Percentiles rank a stretch among this genome's conserved stretches.
Evolutionary conservation across 2,329 filamentous ascomycete species (phyloP).

Genomic region (Apiospora aurea): DNA sequence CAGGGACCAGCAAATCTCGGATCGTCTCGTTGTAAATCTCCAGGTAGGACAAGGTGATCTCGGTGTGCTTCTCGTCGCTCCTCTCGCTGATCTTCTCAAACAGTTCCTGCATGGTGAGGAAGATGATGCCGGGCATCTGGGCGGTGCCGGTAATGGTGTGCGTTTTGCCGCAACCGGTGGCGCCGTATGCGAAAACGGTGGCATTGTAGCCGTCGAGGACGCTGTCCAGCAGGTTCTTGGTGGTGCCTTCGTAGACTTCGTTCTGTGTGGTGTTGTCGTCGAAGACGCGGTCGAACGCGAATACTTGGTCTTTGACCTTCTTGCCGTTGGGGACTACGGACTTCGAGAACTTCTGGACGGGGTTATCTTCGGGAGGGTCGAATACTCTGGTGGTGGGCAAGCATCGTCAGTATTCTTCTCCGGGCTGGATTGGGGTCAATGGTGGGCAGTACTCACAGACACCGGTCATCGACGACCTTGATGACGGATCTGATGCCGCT

Average conservation of each 20-base stretch:
- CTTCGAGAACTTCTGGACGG: conserved; percentile 85
- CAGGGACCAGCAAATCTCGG: conserved; percentile 88
- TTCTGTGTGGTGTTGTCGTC: conserved; percentile 92
- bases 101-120: conserved; percentile 97
- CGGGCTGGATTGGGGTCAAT: not conserved
- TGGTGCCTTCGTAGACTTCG: conserved; percentile 95
- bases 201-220: conserved; percentile 98
- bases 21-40: conserved; percentile 99
- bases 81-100: conserved; percentile 95
- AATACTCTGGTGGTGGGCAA: conserved; percentile 76
- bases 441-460: conserved; percentile 71
- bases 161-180: conserved; percentile 97
- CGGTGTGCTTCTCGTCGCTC: conserved; percentile 84
- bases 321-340: conserved; percentile 85
- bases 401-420: not conserved
- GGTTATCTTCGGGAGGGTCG: conserved; percentile 94
- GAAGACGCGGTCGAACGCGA: conserved; percentile 95
- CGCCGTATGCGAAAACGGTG: conserved; percentile 97
- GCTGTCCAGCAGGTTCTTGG: conserved; percentile 87
- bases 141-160: conserved; percentile 95
- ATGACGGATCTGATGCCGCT: conserved; percentile 91
- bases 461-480: conserved; percentile 95
- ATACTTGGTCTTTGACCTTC: conserved; percentile 96
- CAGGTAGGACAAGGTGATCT: conserved; percentile 91
- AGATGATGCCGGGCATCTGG: conserved; percentile 96